Evolutionary conservation across 2,329 filamentous ascomycete genomes (phyloP), one percentile per base, ranked within the genome.

Genomic region (Alternaria rosae): DNA sequence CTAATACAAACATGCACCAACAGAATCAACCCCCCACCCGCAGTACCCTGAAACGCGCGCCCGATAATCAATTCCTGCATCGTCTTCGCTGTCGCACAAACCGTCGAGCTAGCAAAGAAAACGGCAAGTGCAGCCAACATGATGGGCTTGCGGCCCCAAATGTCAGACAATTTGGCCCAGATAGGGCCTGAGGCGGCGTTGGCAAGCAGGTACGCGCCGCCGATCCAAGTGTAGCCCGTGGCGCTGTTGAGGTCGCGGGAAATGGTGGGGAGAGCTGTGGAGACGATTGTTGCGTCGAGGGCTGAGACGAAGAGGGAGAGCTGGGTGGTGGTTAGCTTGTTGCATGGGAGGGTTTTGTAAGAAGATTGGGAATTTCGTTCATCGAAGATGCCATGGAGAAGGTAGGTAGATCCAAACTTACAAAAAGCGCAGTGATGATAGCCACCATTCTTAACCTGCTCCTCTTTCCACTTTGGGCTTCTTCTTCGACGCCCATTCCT

Each of bases 201-300:
- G 15, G 88, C 89, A 11, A 94, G 85, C 4, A 93, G 82, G 76
- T 91, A 94, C 0, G 91, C 87, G 26, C 86, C 88, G 1, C 91
- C 91, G 62, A 94, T 91, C 92, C 91, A 94, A 13, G 89, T 88
- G 78, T 93, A 94, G 23, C 91, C 91, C 15, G 86, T 82, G 4
- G 87, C 87, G 6, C 90, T 91, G 45, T 88, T 73, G 63, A 94
- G 86, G 62, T 91, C 83, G 32, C 79, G 78, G 6, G 87, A 84
- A 65, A 92, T 91, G 13, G 87, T 88, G 0, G 90, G 89, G 6
- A 91, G 83, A 6, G 89, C 88, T 0, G 89, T 91, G 11, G 89
- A 85, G 68, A 89, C 81, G 68, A 89, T 88, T 15, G 88, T 90
- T 54, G 86, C 68, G 47, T 83, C 81, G 5, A 83, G 70, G 10